phyloP scores from a whole-genome alignment of 2,329 filamentous ascomycete genomes.

The Aspergillus novofumigatus region DNA sequence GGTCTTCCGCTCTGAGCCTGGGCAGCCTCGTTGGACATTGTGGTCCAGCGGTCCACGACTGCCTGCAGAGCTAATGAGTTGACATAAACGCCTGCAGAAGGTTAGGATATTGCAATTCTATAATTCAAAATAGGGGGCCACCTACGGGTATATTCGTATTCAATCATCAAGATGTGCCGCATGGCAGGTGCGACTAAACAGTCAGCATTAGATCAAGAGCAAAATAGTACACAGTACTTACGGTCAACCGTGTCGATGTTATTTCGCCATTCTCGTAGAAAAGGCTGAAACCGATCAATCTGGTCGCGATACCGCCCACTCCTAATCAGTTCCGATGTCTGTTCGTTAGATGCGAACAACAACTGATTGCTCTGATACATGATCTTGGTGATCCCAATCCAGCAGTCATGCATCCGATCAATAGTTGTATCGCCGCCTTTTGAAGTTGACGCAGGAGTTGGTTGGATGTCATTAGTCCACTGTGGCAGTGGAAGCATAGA shows the following conservation, averaged over 20 bases:
- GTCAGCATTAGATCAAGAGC: slow-evolving; percentile 16
- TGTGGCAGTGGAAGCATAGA: slow-evolving; percentile 73
- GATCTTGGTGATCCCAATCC: slow-evolving; percentile 87
- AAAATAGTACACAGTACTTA: slow-evolving; percentile 18
- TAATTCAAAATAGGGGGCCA: slow-evolving; percentile 6
- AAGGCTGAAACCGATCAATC: slow-evolving; percentile 74
- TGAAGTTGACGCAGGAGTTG: slow-evolving; percentile 24
- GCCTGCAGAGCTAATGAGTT: slow-evolving; percentile 93
- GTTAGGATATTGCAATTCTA: too few species aligned
- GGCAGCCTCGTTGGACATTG: slow-evolving; percentile 49
- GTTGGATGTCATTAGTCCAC: slow-evolving; percentile 38
- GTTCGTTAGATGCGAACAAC: slow-evolving; percentile 79
- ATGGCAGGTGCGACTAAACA: slow-evolving; percentile 52
- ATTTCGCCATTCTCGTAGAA: slow-evolving; percentile 72
- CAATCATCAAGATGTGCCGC: slow-evolving; percentile 78
- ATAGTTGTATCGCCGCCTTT: slow-evolving; percentile 38
- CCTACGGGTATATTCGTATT: slow-evolving; percentile 87
- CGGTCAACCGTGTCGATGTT: slow-evolving; percentile 74
- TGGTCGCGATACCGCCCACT: slow-evolving; percentile 77
- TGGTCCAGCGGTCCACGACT: slow-evolving; percentile 87
- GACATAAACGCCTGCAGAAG: slow-evolving; percentile 62
- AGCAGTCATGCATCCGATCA: slow-evolving; percentile 69
- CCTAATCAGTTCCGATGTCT: slow-evolving; percentile 84
- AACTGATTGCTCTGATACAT: slow-evolving; percentile 89
- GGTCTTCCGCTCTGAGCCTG: slow-evolving; percentile 26